Evolutionary conservation across 192 early-diverging fungal species (phyloP), one percentile per base, ranked within the genome.

Genomic region (Podila clonocystis): DNA sequence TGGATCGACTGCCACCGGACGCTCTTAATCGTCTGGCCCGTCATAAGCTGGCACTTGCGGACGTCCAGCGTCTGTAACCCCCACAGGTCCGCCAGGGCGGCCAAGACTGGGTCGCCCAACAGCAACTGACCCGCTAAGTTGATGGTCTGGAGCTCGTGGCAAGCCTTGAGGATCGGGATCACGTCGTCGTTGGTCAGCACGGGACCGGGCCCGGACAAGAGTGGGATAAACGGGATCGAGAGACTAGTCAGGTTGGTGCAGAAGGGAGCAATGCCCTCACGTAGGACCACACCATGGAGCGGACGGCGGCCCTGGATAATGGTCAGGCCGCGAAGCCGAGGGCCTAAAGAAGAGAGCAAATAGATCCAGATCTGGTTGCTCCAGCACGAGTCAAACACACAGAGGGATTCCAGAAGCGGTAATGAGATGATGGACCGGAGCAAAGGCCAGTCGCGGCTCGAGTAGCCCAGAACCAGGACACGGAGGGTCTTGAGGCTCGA

Each of bases 311-410:
- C 77, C 29, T 80, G 77, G 9, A 80, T 9, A 6, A 68, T 70
- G 8, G 77, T 73, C 13, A 80, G 48, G 1, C 70, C 77, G 8
- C 77, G 77, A 9, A 80, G 62, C 9, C 66, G 77, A 28, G 70
- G 2, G 5, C 77, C 71, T 8, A 80, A 26, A 13, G 70, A 73
- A 12, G 64, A 63, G 20, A 80, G 36, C 22, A 80, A 60, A 12
- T 80, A 80, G 34, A 80, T 69, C 77, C 77, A 80, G 67, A 80
- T 73, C 62, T 80, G 77, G 45, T 80, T 73, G 45, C 77, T 80
- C 77, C 77, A 80, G 28, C 70, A 68, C 0, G 70, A 73, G 48
- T 80, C 77, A 69, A 80, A 80, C n/a, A 80, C 77, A 55, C 77
- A 80, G n/a, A 80, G 67, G 24, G 31, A 68, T 20, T 80, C 77